Base-by-base conservation (phyloP, 129 eudicot species). In the Logfia minima region DNA sequence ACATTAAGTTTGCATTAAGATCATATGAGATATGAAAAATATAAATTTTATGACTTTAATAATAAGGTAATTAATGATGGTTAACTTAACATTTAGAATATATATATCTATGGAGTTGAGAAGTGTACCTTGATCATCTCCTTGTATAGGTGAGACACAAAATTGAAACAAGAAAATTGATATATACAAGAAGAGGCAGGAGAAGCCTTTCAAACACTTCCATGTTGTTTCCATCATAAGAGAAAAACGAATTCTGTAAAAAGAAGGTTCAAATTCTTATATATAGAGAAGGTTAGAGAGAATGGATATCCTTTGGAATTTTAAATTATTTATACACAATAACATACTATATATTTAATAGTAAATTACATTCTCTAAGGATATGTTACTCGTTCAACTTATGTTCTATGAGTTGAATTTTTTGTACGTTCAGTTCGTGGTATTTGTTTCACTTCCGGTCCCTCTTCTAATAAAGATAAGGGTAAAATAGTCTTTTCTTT, bases 151-250 rank as follows among this genome's bases (percentile, higher is more conserved):
- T 65, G 66, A 64, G 58, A 81, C 76, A 75, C 66, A 59, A 17
- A 81, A 22, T 13, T 58, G 84, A 10, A 75, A 22, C 66, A 81
- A 59, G 84, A 81, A 72, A 66, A 73, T 45, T 68, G 84, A 75
- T 68, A 45, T 67, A 75, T 58, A 81, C 80, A 81, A 81, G 81
- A 58, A 68, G 76, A 80, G 21, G 74, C 31, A 21, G 74, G 66
- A 41, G 26, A 74, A 28, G 21, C 53, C 35, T 34, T 80, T 80
- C 55, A 80, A 39, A 67, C 64, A 74, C 68, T 74, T 68, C 84
- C 76, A 68, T 80, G 84, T 68, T 67, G 68, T 80, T 24, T 75
- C 84, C 84, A 81, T 75, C 80, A 67, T 39, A 32, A 22, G 76
- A 60, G 80, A 55, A 59, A 74, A 74, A 73, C 74, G 31, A 56